Evolutionary conservation across 202 grass and related monocot genomes (phyloP).

Genomic region (Musa balbisiana): DNA sequence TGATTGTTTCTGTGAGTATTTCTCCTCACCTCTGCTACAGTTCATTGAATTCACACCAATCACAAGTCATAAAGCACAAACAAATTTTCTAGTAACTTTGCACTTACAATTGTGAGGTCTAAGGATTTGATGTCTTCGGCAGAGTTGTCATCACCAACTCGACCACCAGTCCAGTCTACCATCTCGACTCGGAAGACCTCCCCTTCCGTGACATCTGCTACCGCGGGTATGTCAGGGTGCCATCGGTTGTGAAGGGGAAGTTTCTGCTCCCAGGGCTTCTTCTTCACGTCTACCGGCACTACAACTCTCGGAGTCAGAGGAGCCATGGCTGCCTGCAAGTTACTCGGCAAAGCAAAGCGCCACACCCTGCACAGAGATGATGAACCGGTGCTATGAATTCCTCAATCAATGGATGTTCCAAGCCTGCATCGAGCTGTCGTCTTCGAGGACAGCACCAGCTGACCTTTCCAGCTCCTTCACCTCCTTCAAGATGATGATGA

Average conservation of each 20-base stretch:
- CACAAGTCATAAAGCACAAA: too few species aligned
- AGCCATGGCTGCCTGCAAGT: constrained; percentile 36
- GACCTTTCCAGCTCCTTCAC: background rate
- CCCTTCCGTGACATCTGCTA: constrained; percentile 70
- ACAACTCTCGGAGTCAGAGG: constrained; percentile 66
- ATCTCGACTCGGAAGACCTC: constrained; percentile 84
- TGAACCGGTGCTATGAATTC: background rate
- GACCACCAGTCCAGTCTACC: constrained; percentile 67
- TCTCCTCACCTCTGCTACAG: too few species aligned
- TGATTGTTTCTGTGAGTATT: too few species aligned
- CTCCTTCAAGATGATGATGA: background rate
- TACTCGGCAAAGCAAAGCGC: background rate
- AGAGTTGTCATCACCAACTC: constrained; percentile 52
- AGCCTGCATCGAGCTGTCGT: background rate
- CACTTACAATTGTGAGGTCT: constrained; percentile 56
- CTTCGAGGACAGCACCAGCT: background rate
- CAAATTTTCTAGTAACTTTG: background rate
- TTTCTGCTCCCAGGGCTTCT: constrained; percentile 74
- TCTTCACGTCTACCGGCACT: constrained; percentile 72
- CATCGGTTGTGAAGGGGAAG: constrained; percentile 76
- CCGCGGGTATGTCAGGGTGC: constrained; percentile 74
- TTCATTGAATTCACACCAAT: too few species aligned
- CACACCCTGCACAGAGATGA: background rate
- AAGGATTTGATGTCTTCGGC: constrained; percentile 70
- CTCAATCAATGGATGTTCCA: background rate